Percentiles rank a stretch among this genome's conserved stretches.
Conservation (phyloP, 148 eudicot genomes). For the Camellia granthamiana region DNA sequence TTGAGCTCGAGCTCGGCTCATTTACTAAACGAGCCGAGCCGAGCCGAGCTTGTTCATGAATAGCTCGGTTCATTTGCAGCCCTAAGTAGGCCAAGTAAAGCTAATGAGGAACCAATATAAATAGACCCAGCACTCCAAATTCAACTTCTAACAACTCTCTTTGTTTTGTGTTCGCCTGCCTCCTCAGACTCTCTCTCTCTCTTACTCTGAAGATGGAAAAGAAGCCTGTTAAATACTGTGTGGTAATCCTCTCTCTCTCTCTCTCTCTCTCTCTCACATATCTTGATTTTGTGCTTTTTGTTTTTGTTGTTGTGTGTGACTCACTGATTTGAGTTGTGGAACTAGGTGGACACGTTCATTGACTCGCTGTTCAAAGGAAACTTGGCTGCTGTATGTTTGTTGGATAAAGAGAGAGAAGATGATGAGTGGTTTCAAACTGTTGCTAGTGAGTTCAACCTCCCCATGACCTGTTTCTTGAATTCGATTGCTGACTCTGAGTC, state of each 20-base stretch:
- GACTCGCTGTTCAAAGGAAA: slow-evolving; percentile 65
- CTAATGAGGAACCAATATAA: no score
- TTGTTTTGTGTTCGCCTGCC: no score
- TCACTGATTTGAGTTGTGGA: not conserved
- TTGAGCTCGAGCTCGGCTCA: no score
- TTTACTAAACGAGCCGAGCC: no score
- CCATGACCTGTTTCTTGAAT: slow-evolving; percentile 58
- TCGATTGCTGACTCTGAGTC: slow-evolving; percentile 25
- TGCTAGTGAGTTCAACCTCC: slow-evolving; percentile 68
- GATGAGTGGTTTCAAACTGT: slow-evolving; percentile 59
- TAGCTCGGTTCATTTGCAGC: no score
- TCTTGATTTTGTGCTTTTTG: not conserved
- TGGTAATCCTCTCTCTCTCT: slow-evolving; percentile 27
- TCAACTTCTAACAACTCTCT: no score
- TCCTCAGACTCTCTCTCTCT: no score
- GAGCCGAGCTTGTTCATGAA: no score
- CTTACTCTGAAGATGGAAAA: slow-evolving; percentile 17
- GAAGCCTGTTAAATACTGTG: slow-evolving; percentile 49
- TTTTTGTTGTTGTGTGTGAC: not conserved
- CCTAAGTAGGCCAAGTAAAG: no score
- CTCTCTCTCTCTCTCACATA: not conserved
- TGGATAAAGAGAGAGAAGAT: slow-evolving; percentile 58
- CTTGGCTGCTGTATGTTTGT: slow-evolving; percentile 74
- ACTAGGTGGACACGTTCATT: slow-evolving; percentile 54
- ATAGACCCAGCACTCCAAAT: no score